Evolutionary conservation across 2,329 filamentous ascomycete genomes (phyloP), one percentile per base, ranked within the genome.

Genomic region (Phialocephala sp.): DNA sequence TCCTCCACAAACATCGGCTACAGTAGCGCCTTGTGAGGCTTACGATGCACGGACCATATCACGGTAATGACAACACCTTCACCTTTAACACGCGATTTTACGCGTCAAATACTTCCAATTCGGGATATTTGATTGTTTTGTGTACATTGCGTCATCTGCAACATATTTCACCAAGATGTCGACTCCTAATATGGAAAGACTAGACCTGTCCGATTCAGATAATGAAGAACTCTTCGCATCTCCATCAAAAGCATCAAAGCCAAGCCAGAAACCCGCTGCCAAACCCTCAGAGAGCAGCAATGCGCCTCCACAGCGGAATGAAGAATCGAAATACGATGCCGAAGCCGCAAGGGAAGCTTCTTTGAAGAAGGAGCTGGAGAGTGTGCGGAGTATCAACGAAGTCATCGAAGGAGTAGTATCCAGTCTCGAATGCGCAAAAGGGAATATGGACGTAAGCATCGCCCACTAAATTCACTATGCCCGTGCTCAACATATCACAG

Each of bases 321-420:
- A 77, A 67, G 82, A 84, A 65, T 83, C 83, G 50, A 79, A 83
- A 59, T 88, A 88, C 72, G 89, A 90, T 68, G 80, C 83, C 3
- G 84, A 90, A 72, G 87, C 91, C 74, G 84, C 85, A 22, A 89
- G 91, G 55, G 92, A 97, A 68, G 87, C 87, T 1, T 85, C 87
- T 15, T 81, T 99, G 72, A 89, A 87, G 18, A 88, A 86, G 63
- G 95, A 99, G 79, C 81, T 98, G 35, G 89, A 93, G 68, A 91
- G 89, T 57, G 89, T 99, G 37, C 88, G 90, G 65, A 90, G 90
- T 72, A 91, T 98, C 76, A 99, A 99, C 79, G 85, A 89, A 72
- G 90, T 93, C 47, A 92, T 99, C 66, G 93, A 97, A 77, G 87
- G 87, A 24, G 87, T 94, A 35, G 85, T 93, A 32, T 84, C 85